Base-by-base conservation (phyloP, 768 basidiomycete genomes). In the Pleurotus tuber-regium region DNA sequence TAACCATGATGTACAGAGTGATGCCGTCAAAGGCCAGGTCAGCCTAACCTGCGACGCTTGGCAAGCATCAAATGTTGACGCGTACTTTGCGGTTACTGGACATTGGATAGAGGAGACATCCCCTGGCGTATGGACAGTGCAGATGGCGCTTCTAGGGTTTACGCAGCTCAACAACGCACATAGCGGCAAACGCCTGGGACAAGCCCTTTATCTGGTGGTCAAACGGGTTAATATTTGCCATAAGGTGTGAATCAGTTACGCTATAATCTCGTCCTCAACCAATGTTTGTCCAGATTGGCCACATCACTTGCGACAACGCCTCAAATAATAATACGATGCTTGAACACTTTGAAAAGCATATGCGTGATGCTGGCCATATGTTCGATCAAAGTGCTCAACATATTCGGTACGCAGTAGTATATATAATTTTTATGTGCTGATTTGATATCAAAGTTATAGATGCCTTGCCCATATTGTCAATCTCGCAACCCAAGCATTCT, bases 21-120 rank as follows among this genome's bases (percentile, higher is more conserved):
- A 39, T 12, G 31, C 48, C 8, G 53, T 54, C 40, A 50, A 35
- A 28, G 48, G 53, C 28, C 26, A 30, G 8, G 38, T 70, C 30
- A 66, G 57, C 33, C 18, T 68, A 6, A 76, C 71, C 3, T 70
- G 70, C 55, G 67, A 76, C 57, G 70, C 63, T 11, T 75, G 72
- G 74, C 70, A 71, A 42, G 73, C 73, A 2, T 43, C 29, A 7
- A 73, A 70, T 53, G 52, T 55, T 1, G 70, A 75, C 56, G 64
- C 58, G 1, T 76, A 75, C 56, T 70, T 70, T 55, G 72, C 64
- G 0, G 66, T 71, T 4, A 75, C 67, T 0, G 69, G 62, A 0
- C 69, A 71, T 44, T 75, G 73, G 70, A 68, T 72, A 36, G 67
- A 72, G 26, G 67, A 71, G 54, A 42, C 14, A 0, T 16, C 26